phyloP scores from a whole-genome alignment of 1,284 basidiomycete genomes.

The Fomitopsis pinicola region DNA sequence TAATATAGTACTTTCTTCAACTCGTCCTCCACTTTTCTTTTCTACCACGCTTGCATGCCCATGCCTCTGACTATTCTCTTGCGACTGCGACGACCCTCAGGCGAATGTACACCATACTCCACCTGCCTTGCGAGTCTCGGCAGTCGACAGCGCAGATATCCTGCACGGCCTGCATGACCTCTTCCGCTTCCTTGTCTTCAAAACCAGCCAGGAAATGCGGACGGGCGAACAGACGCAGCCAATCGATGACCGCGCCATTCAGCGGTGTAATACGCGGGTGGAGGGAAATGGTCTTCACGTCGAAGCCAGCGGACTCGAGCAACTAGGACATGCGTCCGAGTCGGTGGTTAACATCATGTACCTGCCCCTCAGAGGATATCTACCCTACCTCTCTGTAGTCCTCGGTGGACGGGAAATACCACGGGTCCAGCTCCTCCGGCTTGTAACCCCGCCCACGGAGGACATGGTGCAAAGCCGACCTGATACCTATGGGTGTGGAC shows the following conservation, averaged over 20 bases:
- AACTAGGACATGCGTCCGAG: slow-evolving; percentile 36
- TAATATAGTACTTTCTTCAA: too few relatives aligned
- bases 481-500: slow-evolving; percentile 41
- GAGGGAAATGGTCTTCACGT: slow-evolving; percentile 51
- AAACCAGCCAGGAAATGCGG: slow-evolving; percentile 51
- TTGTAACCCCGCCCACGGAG: slow-evolving; percentile 54
- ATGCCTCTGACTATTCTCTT: background rate
- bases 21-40: too few relatives aligned
- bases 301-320: slow-evolving; percentile 51
- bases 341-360: background rate
- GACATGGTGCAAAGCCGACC: slow-evolving; percentile 55
- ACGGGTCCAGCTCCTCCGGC: slow-evolving; percentile 63
- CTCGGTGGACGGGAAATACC: slow-evolving; percentile 75
- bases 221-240: slow-evolving; percentile 68
- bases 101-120: slow-evolving; percentile 31
- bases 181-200: slow-evolving; percentile 47
- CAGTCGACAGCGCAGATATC: slow-evolving; percentile 58
- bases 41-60: background rate
- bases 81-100: slow-evolving; percentile 9
- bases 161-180: slow-evolving; percentile 63
- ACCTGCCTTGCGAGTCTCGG: slow-evolving; percentile 51
- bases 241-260: slow-evolving; percentile 55
- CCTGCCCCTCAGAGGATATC: slow-evolving; percentile 9
- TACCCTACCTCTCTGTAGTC: slow-evolving; percentile 56
- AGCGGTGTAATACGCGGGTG: slow-evolving; percentile 70